A percentile compares a stretch with the other conserved stretches of the same genome.
Evolutionary conservation across 345 rosid genomes (phyloP).

Genomic region (Gossypium australe): DNA sequence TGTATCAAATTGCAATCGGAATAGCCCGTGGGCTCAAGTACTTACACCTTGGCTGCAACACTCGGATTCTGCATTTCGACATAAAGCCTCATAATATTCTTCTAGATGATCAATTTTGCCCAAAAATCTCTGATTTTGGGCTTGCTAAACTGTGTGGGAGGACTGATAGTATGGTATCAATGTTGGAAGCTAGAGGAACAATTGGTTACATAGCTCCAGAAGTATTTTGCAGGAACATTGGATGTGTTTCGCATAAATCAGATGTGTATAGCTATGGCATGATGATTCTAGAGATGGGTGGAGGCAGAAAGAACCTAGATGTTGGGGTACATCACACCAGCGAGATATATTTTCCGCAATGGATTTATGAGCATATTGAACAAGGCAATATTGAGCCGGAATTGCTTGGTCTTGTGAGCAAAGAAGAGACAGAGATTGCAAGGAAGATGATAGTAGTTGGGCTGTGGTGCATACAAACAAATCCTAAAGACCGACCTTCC

Average conservation of each 20-base stretch:
- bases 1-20: slow-evolving; percentile 11
- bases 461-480: slow-evolving; percentile 15
- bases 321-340: neutral
- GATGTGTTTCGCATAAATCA: neutral
- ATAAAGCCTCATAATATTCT: slow-evolving; percentile 17
- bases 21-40: slow-evolving; percentile 16
- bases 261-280: slow-evolving; percentile 9
- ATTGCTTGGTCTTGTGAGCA: neutral
- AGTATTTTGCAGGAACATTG: neutral
- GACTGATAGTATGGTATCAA: neutral
- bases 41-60: slow-evolving; percentile 14
- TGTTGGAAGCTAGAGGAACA: slow-evolving; percentile 20
- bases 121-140: slow-evolving; percentile 5
- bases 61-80: slow-evolving; percentile 16
- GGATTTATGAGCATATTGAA: slow-evolving; percentile 6
- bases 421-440: neutral
- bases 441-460: slow-evolving; percentile 11
- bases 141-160: neutral
- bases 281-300: slow-evolving; percentile 11
- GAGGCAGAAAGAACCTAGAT: slow-evolving; percentile 7
- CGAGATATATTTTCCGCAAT: slow-evolving; percentile 10
- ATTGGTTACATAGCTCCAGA: slow-evolving; percentile 14
- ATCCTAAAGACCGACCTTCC: neutral
- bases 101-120: neutral
- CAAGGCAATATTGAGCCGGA: neutral